Percentiles rank a stretch among this genome's conserved stretches.
These are phyloP conservation scores for Favolaschia claudopus DNA, from an alignment of 768 basidiomycete species.

Conservation along the genomic window DNA sequence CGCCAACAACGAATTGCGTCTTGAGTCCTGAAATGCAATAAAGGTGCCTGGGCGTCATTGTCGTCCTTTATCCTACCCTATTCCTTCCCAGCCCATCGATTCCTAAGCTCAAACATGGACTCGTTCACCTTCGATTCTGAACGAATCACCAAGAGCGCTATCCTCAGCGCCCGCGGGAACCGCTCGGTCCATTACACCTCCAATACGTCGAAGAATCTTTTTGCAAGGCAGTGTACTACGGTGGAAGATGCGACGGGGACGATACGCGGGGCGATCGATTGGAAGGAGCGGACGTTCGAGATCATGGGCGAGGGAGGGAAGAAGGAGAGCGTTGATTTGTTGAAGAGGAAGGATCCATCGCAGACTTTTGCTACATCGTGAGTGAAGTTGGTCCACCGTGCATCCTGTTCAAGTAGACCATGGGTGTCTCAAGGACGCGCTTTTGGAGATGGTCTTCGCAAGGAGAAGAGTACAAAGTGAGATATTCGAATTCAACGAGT, in stretches of 20 bases:
- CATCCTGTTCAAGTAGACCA: neutral
- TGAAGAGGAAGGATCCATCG: constrained; percentile 10
- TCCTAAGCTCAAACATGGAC: too few relatives aligned
- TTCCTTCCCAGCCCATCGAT: too few relatives aligned
- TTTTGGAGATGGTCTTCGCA: constrained; percentile 8
- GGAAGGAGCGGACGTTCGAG: constrained; percentile 5
- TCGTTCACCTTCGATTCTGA: constrained; percentile 10
- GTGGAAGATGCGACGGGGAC: neutral
- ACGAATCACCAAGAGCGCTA: neutral
- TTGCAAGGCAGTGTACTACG: neutral
- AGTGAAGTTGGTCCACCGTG: neutral
- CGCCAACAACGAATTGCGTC: too few relatives aligned
- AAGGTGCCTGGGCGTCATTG: too few relatives aligned
- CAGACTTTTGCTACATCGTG: constrained; percentile 7
- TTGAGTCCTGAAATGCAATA: too few relatives aligned
- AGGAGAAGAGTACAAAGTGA: constrained; percentile 11
- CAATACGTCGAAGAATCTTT: neutral
- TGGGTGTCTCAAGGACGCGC: neutral
- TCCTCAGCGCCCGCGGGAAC: neutral
- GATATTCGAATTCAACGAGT: neutral
- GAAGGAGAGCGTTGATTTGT: neutral
- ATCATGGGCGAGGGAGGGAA: neutral
- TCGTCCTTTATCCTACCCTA: too few relatives aligned
- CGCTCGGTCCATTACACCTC: neutral
- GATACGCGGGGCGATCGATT: neutral